Evolutionary conservation across 345 rosid species (phyloP).

Genomic region (Jatropha curcas): DNA sequence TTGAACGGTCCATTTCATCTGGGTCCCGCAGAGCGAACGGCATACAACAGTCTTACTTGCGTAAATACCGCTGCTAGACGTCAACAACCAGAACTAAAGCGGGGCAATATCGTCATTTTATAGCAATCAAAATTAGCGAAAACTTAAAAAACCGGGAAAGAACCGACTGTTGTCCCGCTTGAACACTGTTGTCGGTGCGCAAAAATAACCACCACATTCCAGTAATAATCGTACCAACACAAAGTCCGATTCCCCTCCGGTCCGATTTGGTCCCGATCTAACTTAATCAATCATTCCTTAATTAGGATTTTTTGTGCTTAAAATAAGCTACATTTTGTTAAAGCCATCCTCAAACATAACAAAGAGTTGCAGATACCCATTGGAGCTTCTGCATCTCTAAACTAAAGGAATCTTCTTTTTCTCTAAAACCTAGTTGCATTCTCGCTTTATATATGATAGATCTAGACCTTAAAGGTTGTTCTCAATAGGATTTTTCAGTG

Average conservation of each 20-base stretch:
- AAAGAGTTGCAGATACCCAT: not conserved
- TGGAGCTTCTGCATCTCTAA: not conserved
- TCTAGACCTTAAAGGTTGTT: not conserved
- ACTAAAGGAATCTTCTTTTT: not conserved
- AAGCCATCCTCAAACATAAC: not conserved
- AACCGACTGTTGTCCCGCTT: not conserved
- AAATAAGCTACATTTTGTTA: constrained; percentile 1
- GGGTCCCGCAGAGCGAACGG: not conserved
- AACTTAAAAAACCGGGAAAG: not conserved
- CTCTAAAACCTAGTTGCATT: no score
- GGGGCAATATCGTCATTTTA: not conserved
- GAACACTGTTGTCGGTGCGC: not conserved
- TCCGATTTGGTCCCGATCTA: constrained; percentile 4
- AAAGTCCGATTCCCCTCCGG: not conserved
- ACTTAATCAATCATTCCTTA: not conserved
- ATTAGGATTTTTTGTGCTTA: not conserved
- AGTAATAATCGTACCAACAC: no score
- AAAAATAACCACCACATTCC: no score
- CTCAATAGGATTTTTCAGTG: not conserved
- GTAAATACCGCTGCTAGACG: not conserved
- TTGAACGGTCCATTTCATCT: not conserved
- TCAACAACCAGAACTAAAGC: not conserved
- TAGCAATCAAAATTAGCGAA: no score
- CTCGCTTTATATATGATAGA: not conserved
- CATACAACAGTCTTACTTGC: not conserved